These are phyloP conservation scores for Lasiosphaeriaceae sp. DNA, from an alignment of 495 filamentous ascomycete genomes.

Conservation along the genomic window DNA sequence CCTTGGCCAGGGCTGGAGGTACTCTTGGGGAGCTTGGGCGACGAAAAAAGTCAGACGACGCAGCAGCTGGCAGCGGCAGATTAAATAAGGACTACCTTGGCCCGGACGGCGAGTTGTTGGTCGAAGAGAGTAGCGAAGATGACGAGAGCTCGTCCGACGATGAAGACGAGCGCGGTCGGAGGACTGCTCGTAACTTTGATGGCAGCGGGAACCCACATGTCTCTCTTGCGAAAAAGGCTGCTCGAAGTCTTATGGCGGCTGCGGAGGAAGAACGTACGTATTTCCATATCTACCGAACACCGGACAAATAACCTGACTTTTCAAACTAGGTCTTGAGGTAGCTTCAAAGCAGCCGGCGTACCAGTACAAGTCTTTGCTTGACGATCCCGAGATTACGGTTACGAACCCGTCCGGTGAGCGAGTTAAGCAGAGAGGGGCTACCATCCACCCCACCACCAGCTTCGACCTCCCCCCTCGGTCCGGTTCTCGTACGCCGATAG, in stretches of 20 bases:
- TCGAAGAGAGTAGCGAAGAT: conserved; percentile 52
- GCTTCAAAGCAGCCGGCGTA: conserved; percentile 34
- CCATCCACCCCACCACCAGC: conserved; percentile 76
- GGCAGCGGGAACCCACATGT: conserved; percentile 29
- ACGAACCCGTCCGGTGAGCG: conserved; percentile 60
- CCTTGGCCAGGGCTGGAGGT: conserved; percentile 52
- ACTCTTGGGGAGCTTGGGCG: conserved; percentile 49
- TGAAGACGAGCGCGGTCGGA: conserved; percentile 49
- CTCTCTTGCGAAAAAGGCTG: conserved; percentile 32
- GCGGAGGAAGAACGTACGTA: conserved; percentile 76
- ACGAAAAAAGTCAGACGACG: conserved; percentile 39
- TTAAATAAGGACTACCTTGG: conserved; percentile 68
- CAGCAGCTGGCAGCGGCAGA: conserved; percentile 49
- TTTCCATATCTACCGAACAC: background rate
- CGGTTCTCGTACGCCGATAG: conserved; percentile 69
- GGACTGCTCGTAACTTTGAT: conserved; percentile 35
- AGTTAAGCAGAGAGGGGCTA: conserved; percentile 50
- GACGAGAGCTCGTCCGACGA: conserved; percentile 50
- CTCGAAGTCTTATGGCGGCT: conserved; percentile 59
- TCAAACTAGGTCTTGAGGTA: conserved; percentile 42
- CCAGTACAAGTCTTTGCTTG: conserved; percentile 51
- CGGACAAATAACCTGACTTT: background rate
- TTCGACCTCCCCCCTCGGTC: conserved; percentile 60
- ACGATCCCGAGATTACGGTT: conserved; percentile 60
- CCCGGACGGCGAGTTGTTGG: conserved; percentile 56